These are phyloP conservation scores for Crepidotus variabilis DNA, from an alignment of 768 basidiomycete species.

Conservation along the genomic window DNA sequence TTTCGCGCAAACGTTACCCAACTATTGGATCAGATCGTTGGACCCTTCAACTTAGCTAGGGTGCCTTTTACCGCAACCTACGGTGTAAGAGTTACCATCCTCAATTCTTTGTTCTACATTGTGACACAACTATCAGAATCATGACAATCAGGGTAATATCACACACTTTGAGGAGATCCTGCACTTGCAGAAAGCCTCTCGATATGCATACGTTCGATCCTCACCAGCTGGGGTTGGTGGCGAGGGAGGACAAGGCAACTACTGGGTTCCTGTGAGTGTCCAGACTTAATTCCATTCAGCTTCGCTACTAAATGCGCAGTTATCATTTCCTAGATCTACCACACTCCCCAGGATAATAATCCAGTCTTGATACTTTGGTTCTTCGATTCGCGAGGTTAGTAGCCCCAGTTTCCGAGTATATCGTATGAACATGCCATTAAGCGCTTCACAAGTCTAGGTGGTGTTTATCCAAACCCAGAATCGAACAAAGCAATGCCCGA, in stretches of 20 bases:
- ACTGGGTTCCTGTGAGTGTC: slow-evolving; percentile 61
- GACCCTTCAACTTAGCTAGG: slow-evolving; percentile 46
- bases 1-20: slow-evolving; percentile 59
- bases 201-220: slow-evolving; percentile 53
- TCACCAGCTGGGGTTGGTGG: slow-evolving; percentile 57
- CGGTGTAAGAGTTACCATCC: slow-evolving; percentile 40
- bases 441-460: slow-evolving; percentile 31
- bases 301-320: background rate
- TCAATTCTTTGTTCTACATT: background rate
- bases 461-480: slow-evolving; percentile 36
- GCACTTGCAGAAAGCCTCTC: slow-evolving; percentile 52
- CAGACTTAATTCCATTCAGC: background rate
- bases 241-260: slow-evolving; percentile 54
- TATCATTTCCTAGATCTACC: slow-evolving; percentile 2
- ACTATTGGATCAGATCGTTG: slow-evolving; percentile 57
- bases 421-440: background rate
- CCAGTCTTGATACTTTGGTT: slow-evolving; percentile 65
- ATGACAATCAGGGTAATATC: slow-evolving; percentile 67
- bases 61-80: slow-evolving; percentile 64
- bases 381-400: slow-evolving; percentile 64
- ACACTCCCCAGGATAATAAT: slow-evolving; percentile 21
- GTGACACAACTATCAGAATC: slow-evolving; percentile 40
- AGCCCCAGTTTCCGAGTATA: background rate
- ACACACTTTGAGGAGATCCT: slow-evolving; percentile 60
- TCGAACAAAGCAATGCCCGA: slow-evolving; percentile 42